Percentiles rank a stretch among this genome's conserved stretches.
Evolutionary conservation across 2,329 filamentous ascomycete species (phyloP).

Genomic region (Arachnomyces sp.): DNA sequence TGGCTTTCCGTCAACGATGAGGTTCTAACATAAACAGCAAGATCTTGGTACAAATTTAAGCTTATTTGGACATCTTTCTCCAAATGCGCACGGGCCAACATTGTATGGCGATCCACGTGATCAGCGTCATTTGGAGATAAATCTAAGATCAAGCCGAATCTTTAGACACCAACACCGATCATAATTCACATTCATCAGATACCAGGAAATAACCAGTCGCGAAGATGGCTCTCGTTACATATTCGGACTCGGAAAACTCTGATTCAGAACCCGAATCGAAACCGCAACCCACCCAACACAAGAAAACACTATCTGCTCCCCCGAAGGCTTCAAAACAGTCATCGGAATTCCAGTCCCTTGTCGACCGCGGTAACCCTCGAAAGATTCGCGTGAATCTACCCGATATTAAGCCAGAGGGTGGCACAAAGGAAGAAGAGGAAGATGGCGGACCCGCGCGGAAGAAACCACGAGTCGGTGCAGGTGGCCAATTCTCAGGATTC

Average conservation of each 20-base stretch:
- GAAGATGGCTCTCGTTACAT: slow-evolving; percentile 69
- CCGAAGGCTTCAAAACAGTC: slow-evolving; percentile 21
- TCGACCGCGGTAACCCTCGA: slow-evolving; percentile 70
- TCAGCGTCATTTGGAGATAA: too few species aligned
- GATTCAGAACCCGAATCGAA: slow-evolving; percentile 46
- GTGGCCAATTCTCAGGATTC: slow-evolving; percentile 67
- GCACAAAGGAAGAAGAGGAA: slow-evolving; percentile 29
- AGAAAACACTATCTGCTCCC: slow-evolving; percentile 4
- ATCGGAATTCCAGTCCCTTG: slow-evolving; percentile 60
- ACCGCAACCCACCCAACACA: slow-evolving; percentile 18
- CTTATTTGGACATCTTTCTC: too few species aligned
- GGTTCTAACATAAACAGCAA: too few species aligned
- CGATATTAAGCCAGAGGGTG: slow-evolving; percentile 34
- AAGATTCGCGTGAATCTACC: slow-evolving; percentile 79
- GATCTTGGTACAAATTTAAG: too few species aligned
- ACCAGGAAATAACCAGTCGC: too few species aligned
- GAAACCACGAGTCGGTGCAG: slow-evolving; percentile 54
- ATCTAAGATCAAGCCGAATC: too few species aligned
- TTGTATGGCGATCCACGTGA: too few species aligned
- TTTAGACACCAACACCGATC: too few species aligned
- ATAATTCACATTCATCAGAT: too few species aligned
- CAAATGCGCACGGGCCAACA: too few species aligned
- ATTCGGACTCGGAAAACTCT: slow-evolving; percentile 68
- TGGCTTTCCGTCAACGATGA: too few species aligned
- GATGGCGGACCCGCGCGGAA: slow-evolving; percentile 59